Evolutionary conservation across 2,329 filamentous ascomycete genomes (phyloP).

Genomic region (Apiospora pterosperma): DNA sequence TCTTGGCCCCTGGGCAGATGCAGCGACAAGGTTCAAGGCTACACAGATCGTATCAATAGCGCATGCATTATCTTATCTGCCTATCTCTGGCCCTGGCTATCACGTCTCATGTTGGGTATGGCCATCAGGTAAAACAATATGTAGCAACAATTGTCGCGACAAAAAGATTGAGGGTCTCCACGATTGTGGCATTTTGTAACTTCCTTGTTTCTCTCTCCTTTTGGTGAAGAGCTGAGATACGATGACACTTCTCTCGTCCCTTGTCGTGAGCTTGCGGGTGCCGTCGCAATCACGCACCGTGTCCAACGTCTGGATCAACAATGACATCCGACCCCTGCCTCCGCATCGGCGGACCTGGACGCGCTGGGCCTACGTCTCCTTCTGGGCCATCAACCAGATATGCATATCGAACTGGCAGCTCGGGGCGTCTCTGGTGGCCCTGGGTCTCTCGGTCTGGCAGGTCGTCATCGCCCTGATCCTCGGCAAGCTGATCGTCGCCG

Average conservation of each 20-base stretch:
- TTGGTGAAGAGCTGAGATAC: background rate
- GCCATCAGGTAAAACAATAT: background rate
- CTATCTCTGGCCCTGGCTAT: background rate
- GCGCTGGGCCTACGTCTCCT: background rate
- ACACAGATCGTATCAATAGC: background rate
- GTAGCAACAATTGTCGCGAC: background rate
- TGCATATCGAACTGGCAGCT: constrained; percentile 1
- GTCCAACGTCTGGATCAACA: background rate
- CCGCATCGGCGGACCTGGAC: background rate
- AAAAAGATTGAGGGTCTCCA: background rate
- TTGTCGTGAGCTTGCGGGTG: background rate
- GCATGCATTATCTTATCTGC: background rate
- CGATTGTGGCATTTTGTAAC: too few species aligned
- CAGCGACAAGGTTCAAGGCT: background rate
- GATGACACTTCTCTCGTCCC: background rate
- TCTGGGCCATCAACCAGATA: constrained; percentile 3
- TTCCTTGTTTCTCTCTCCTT: background rate
- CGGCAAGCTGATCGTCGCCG: background rate
- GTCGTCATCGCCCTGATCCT: background rate
- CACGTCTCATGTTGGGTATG: background rate
- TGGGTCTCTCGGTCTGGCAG: constrained; percentile 1
- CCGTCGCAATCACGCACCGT: background rate
- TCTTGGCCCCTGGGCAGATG: background rate
- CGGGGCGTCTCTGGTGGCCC: background rate
- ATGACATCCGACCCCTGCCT: background rate